Evolutionary conservation across 306 rosid genomes (phyloP).

Genomic region (Fragaria nilgerrensis): DNA sequence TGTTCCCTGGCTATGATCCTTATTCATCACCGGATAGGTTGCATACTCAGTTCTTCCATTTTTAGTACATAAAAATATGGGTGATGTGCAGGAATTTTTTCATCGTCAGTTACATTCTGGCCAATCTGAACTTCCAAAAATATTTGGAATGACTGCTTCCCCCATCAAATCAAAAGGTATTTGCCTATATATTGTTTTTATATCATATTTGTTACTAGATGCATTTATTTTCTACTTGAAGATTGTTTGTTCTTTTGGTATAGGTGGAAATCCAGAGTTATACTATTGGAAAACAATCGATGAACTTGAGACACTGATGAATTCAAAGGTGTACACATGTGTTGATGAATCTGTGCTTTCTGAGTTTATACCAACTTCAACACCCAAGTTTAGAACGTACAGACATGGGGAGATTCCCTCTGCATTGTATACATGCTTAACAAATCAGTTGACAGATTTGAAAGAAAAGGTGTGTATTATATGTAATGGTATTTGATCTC

Average conservation of each 20-base stretch:
- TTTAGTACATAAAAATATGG: constrained; percentile 17
- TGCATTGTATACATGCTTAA: constrained; percentile 28
- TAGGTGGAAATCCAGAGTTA: constrained; percentile 51
- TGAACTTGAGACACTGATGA: constrained; percentile 60
- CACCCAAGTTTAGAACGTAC: constrained; percentile 66
- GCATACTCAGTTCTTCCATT: constrained; percentile 8
- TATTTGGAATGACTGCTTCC: constrained; percentile 94
- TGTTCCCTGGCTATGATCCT: not conserved
- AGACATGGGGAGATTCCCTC: constrained; percentile 28
- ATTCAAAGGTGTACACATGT: constrained; percentile 90
- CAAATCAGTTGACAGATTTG: constrained; percentile 27
- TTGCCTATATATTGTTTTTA: not conserved
- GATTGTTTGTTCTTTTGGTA: not conserved
- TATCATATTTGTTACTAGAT: not conserved
- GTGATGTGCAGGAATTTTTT: constrained; percentile 67
- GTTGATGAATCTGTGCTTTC: constrained; percentile 61
- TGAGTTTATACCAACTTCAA: constrained; percentile 55
- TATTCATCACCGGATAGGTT: constrained; percentile 6
- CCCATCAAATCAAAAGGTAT: constrained; percentile 84
- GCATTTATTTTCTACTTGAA: not conserved
- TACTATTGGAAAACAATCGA: constrained; percentile 43
- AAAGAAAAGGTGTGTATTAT: constrained; percentile 49
- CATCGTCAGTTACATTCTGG: constrained; percentile 44
- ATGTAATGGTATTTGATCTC: not conserved
- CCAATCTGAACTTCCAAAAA: constrained; percentile 54